Evolutionary conservation across 208 protist genomes (phyloP), one percentile per base, ranked within the genome.

Genomic region (Leishmania martiniquensis): DNA sequence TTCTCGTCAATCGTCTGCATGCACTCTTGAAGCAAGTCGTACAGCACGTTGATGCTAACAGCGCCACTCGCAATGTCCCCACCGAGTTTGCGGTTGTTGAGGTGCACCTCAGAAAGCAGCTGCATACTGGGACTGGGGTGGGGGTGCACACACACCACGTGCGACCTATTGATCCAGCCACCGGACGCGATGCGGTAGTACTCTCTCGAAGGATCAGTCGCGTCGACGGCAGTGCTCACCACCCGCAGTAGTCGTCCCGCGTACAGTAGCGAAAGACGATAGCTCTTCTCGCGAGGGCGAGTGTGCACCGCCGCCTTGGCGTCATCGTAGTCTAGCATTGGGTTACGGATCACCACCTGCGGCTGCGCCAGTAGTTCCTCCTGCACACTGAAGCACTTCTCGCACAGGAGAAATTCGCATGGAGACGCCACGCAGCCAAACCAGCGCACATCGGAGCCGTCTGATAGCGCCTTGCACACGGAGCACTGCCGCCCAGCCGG

Each of bases 321-420:
- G 55, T 91, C 86, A 29, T 90, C 84, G 77, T 92, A 84, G 29
- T 82, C 49, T 0, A 92, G 60, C 49, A 87, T 57, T 17, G 93
- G 90, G 72, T 91, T 89, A 45, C 90, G 93, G 17, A 94, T 91
- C 54, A 96, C 89, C 45, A 94, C 87, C 83, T 94, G 88, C 32
- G 81, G 80, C 29, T 72, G 55, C 12, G 84, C 76, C 42, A 96
- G 85, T 59, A 95, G 75, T 52, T 84, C 69, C 75, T 96, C 90
- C 15, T 95, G 82, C 66, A 96, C 89, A 51, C 90, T 84, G 69
- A 93, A 91, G 83, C 93, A 96, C 82, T 96, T 96, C 57, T 78
- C 78, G 68, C 93, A 96, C 6, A 96, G 77, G 4, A 92, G 63
- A 37, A 87, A 89, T 51, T 77, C 77, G 54, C 92, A 96, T 9